Percentiles rank a stretch among this genome's conserved stretches.
phyloP scores from a whole-genome alignment of 306 rosid species.

The Pyrus betulifolia region DNA sequence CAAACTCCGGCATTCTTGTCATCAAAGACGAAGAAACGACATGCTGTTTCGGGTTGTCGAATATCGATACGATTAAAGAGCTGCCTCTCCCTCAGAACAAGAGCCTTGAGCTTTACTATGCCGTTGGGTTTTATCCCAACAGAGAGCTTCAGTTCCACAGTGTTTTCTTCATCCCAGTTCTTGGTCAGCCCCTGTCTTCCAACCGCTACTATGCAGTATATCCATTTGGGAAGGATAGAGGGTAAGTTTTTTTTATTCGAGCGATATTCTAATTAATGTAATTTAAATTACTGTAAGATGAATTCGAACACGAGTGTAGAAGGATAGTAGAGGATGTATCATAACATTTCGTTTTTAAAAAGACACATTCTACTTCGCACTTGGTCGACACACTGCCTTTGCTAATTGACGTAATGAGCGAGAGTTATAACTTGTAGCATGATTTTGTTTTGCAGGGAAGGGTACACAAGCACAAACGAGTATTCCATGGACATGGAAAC shows the following conservation, averaged over 20 bases:
- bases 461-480: slow-evolving; percentile 22
- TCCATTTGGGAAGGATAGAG: slow-evolving; percentile 46
- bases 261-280: not conserved
- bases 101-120: slow-evolving; percentile 42
- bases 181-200: slow-evolving; percentile 58
- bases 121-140: slow-evolving; percentile 22
- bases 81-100: slow-evolving; percentile 70
- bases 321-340: too few species aligned
- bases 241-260: slow-evolving; percentile 29
- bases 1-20: slow-evolving; percentile 54
- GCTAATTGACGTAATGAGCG: not conserved
- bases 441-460: slow-evolving; percentile 16
- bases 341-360: too few species aligned
- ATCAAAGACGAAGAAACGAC: slow-evolving; percentile 48
- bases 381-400: too few species aligned
- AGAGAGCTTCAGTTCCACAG: slow-evolving; percentile 18
- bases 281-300: too few species aligned
- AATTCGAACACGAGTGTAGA: not conserved
- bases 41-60: slow-evolving; percentile 40
- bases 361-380: too few species aligned
- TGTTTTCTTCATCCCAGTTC: slow-evolving; percentile 62
- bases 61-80: slow-evolving; percentile 20
- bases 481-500: slow-evolving; percentile 12
- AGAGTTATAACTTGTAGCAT: not conserved
- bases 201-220: slow-evolving; percentile 53